These are phyloP conservation scores for Flueggea neowawraea DNA, from an alignment of 441 rosid species.

Conservation along the genomic window DNA sequence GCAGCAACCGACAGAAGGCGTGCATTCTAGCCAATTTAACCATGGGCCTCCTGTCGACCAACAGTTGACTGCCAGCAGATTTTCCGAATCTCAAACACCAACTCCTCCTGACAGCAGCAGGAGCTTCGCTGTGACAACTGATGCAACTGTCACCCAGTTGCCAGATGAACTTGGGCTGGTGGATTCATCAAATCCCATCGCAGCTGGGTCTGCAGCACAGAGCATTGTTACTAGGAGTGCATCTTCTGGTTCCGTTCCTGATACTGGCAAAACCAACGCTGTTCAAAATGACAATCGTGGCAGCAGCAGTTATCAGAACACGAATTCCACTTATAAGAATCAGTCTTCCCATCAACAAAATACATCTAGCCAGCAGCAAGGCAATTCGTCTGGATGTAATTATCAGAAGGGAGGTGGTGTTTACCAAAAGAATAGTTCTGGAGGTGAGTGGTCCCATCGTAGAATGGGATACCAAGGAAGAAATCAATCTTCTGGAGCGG, in stretches of 20 bases:
- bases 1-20: constrained; percentile 59
- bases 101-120: constrained; percentile 33
- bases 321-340: constrained; percentile 26
- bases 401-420: constrained; percentile 48
- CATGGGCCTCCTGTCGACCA: constrained; percentile 49
- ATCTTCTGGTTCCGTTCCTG: constrained; percentile 26
- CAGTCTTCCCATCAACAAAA: constrained; percentile 56
- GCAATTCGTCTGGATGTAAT: constrained; percentile 38
- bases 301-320: constrained; percentile 28
- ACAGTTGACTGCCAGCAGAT: constrained; percentile 41
- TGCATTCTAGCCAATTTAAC: constrained; percentile 51
- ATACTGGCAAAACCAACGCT: constrained; percentile 27
- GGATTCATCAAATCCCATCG: constrained; percentile 44
- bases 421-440: constrained; percentile 48
- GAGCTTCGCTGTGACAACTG: constrained; percentile 29
- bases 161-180: constrained; percentile 59
- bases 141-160: constrained; percentile 38
- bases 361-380: constrained; percentile 40
- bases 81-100: constrained; percentile 41
- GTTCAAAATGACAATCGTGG: constrained; percentile 22
- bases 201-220: constrained; percentile 31
- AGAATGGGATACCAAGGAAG: constrained; percentile 76
- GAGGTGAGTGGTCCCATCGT: constrained; percentile 57
- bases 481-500: constrained; percentile 55
- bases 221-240: constrained; percentile 30